Conservation (phyloP, 345 rosid genomes). For the Bruguiera parviflora region DNA sequence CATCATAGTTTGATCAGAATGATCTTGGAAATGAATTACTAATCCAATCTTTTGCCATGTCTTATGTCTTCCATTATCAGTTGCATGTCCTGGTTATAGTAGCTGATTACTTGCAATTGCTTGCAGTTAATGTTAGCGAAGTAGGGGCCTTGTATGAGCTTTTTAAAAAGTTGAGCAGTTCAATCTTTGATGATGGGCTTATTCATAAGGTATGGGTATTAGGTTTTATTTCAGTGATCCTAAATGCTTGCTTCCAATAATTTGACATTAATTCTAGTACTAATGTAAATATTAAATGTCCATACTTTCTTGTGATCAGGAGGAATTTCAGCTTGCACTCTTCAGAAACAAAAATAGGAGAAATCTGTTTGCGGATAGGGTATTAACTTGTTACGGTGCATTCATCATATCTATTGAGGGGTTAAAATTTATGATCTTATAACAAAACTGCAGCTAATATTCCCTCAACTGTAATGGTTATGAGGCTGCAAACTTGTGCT, state of each 20-base stretch:
- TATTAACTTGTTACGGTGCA: conserved; percentile 15
- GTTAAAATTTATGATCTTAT: too few relatives aligned
- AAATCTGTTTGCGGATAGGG: conserved; percentile 94
- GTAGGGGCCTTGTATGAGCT: conserved; percentile 79
- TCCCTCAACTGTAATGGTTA: neutral
- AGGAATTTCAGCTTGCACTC: conserved; percentile 89
- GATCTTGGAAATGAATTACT: neutral
- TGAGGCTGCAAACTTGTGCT: neutral
- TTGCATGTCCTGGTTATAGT: neutral
- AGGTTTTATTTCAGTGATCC: neutral
- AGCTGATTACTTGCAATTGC: neutral
- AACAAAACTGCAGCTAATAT: neutral
- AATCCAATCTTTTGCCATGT: neutral
- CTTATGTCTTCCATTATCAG: neutral
- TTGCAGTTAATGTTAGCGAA: conserved; percentile 70
- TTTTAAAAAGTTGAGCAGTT: conserved; percentile 78
- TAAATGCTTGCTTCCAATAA: too few relatives aligned
- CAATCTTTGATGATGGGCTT: conserved; percentile 80
- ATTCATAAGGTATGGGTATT: conserved; percentile 68
- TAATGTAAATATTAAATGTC: neutral
- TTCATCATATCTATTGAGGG: neutral
- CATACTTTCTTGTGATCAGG: conserved; percentile 39
- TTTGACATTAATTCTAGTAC: neutral
- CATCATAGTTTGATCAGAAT: neutral
- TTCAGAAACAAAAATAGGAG: conserved; percentile 64